Conservation (phyloP, 2,329 filamentous ascomycete species). For the Microdochium bolleyi region DNA sequence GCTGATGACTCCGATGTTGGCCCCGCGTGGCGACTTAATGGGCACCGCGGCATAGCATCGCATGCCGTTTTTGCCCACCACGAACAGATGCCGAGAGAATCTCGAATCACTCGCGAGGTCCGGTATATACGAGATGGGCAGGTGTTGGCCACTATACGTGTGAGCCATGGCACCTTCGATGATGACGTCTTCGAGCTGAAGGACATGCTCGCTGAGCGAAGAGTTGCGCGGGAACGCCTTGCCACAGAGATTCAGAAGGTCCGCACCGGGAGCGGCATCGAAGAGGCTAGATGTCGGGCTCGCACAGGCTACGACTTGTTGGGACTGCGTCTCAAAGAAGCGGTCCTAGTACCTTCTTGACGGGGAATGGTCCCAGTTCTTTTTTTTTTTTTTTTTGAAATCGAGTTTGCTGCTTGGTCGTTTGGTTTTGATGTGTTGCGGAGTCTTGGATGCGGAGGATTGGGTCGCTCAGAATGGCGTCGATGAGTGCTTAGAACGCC, state of each 20-base stretch:
- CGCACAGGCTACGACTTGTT: slow-evolving; percentile 16
- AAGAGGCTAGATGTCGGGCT: background rate
- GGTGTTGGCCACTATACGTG: background rate
- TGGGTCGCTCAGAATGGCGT: too few relatives aligned
- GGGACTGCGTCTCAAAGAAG: slow-evolving; percentile 14
- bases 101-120: background rate
- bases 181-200: background rate
- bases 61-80: background rate
- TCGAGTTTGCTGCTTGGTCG: too few relatives aligned
- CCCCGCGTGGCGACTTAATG: slow-evolving; percentile 6
- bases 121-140: background rate
- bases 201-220: background rate
- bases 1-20: slow-evolving; percentile 9
- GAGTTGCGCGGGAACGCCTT: background rate
- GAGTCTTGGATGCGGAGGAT: too few relatives aligned
- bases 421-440: too few relatives aligned
- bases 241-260: slow-evolving; percentile 2
- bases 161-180: background rate
- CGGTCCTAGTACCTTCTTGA: too few relatives aligned
- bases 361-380: too few relatives aligned
- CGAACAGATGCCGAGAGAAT: background rate
- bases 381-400: too few relatives aligned
- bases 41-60: slow-evolving; percentile 2
- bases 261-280: slow-evolving; percentile 13
- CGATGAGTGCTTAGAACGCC: too few relatives aligned